Evolutionary conservation across 192 early-diverging fungal species (phyloP), one percentile per base, ranked within the genome.

Genomic region (Backusella circina): DNA sequence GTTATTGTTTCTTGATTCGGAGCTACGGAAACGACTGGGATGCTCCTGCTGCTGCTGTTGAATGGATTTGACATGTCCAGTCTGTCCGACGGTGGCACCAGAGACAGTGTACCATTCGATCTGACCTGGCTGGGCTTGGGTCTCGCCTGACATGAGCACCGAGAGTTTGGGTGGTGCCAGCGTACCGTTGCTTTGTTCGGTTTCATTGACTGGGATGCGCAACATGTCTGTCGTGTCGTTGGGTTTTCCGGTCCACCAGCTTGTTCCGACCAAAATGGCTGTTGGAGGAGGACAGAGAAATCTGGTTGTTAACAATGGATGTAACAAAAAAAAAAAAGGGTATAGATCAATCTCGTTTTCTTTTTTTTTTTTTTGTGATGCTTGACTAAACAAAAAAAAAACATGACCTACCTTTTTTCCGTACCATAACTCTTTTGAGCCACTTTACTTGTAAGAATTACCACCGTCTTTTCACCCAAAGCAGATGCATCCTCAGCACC

Each of bases 361-460:
- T 47, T 16, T 47, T 5, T 16, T 47, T n/a, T 16, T 47, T 47
- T 72, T 72, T 31, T 72, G 26, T 44, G 50, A 12, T 5, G 15
- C 16, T 47, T 41, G 36, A 37, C 8, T 9, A 10, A 37, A 10
- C 10, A 37, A 37, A 37, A 37, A 37, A 41, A 41, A n/a, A n/a
- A 2, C 3, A 47, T n/a, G 44, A n/a, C 44, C 12, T 74, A 90
- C 85, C 96, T 87, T 83, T 96, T 97, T 78, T 98, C 96, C 37
- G 90, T 93, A 31, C 95, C 96, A 75, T 98, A 98, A 2, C 91
- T 93, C 73, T 98, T 98, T 86, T 98, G 96, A 5, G 92, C 95
- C 3, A 96, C 95, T 67, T 93, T 95, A 23, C 93, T 90, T 35
- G 94, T 94, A 65, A 95, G 80, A 21, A 97, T 88, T 72, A 96